Conservation (phyloP, 768 basidiomycete genomes). For the Hericium alpestre region DNA sequence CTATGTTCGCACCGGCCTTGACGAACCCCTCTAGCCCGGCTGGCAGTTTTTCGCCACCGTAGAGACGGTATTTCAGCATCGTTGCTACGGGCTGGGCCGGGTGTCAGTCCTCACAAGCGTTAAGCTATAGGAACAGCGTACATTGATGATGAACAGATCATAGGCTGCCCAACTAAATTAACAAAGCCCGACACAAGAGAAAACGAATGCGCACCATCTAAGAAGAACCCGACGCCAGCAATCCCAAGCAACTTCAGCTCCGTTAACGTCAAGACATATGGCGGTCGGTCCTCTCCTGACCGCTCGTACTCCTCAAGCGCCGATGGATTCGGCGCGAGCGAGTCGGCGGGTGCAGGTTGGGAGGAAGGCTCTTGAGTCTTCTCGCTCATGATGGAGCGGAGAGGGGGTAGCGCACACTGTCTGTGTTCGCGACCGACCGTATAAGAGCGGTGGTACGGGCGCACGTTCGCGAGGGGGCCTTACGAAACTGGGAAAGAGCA, state of each 20-base stretch:
- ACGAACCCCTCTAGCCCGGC: conserved; percentile 47
- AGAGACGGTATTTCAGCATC: conserved; percentile 58
- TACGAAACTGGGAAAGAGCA: too few relatives aligned
- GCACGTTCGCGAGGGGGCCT: too few relatives aligned
- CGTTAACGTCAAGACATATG: conserved; percentile 29
- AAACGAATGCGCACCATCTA: conserved; percentile 40
- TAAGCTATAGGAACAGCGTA: conserved; percentile 10
- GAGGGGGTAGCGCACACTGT: too few relatives aligned
- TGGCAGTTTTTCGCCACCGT: conserved; percentile 41
- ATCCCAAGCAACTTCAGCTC: conserved; percentile 55
- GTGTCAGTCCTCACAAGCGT: neutral
- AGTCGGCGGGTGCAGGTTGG: too few relatives aligned
- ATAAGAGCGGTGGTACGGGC: too few relatives aligned
- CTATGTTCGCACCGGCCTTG: conserved; percentile 63
- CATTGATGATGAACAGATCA: conserved; percentile 64
- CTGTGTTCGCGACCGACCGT: too few relatives aligned
- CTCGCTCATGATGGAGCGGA: too few relatives aligned
- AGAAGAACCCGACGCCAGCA: conserved; percentile 56
- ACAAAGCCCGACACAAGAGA: neutral
- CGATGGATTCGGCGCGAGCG: neutral
- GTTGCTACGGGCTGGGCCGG: conserved; percentile 46
- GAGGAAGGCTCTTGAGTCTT: too few relatives aligned
- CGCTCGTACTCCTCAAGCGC: conserved; percentile 23
- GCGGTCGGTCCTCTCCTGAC: conserved; percentile 22
- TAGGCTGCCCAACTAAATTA: conserved; percentile 34